Percentiles rank a stretch among this genome's conserved stretches.
Evolutionary conservation across 2,329 filamentous ascomycete genomes (phyloP).

Genomic region (Zymoseptoria brevis): DNA sequence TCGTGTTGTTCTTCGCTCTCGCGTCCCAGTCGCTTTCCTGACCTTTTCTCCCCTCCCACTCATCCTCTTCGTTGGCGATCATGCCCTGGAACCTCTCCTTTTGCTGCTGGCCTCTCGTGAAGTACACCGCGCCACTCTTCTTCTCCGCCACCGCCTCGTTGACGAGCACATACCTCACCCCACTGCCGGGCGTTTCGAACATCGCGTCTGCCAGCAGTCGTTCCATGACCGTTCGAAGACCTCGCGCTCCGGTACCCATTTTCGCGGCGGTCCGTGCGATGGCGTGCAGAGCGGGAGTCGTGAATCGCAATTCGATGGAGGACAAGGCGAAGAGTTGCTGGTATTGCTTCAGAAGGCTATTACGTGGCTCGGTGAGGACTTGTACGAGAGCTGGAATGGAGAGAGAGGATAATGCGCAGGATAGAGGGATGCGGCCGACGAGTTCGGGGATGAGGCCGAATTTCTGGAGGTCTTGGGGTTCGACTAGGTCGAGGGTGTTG

Average conservation of each 20-base stretch:
- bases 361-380: slow-evolving; percentile 86
- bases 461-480: slow-evolving; percentile 67
- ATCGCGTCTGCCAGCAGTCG: slow-evolving; percentile 39
- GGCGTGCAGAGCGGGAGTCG: slow-evolving; percentile 68
- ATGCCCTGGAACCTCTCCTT: slow-evolving; percentile 30
- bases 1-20: slow-evolving; percentile 23
- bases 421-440: slow-evolving; percentile 90
- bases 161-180: slow-evolving; percentile 39
- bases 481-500: slow-evolving; percentile 57
- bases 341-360: slow-evolving; percentile 82
- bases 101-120: slow-evolving; percentile 35
- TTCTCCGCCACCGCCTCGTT: slow-evolving; percentile 39
- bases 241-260: slow-evolving; percentile 62
- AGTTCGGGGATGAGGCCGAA: slow-evolving; percentile 79
- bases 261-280: slow-evolving; percentile 63
- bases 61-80: slow-evolving; percentile 38
- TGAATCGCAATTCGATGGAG: slow-evolving; percentile 70
- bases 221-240: slow-evolving; percentile 42
- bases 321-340: slow-evolving; percentile 78
- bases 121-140: slow-evolving; percentile 36
- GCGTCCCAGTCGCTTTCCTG: slow-evolving; percentile 22
- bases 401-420: slow-evolving; percentile 74
- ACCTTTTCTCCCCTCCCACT: slow-evolving; percentile 35
- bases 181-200: slow-evolving; percentile 42
- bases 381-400: slow-evolving; percentile 62